Evolutionary conservation across 2,329 filamentous ascomycete genomes (phyloP).

Genomic region (Sporothrix curviconia): DNA sequence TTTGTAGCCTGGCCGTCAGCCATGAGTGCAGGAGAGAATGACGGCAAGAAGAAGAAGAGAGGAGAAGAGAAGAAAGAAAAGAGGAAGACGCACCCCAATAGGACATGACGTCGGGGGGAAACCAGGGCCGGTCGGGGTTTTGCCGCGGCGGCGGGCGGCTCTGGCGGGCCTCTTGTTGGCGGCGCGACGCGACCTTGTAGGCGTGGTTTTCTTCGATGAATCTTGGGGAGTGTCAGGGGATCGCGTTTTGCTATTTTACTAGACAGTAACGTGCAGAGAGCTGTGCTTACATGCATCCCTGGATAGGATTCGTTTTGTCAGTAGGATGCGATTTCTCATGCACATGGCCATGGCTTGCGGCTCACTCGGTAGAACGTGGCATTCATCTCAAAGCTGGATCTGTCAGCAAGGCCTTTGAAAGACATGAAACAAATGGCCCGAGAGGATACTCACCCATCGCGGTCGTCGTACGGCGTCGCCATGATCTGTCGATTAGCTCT

Average conservation of each 20-base stretch:
- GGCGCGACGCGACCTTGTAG: conserved; percentile 59
- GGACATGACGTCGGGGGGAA: conserved; percentile 73
- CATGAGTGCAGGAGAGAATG: neutral
- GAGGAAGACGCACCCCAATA: conserved; percentile 67
- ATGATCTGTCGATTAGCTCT: conserved; percentile 58
- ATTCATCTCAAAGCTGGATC: conserved; percentile 88
- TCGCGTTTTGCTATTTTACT: neutral
- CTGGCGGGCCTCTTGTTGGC: conserved; percentile 50
- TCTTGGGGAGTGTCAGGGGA: conserved; percentile 35
- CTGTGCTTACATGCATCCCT: conserved; percentile 18
- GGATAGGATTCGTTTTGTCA: neutral
- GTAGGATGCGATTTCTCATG: no score
- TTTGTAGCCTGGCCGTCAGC: conserved; percentile 66
- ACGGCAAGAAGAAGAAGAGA: neutral
- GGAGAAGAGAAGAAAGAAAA: neutral
- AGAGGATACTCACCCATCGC: conserved; percentile 57
- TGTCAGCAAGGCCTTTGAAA: neutral
- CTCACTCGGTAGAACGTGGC: conserved; percentile 81
- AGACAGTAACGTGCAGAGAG: neutral
- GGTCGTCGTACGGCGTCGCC: conserved; percentile 72
- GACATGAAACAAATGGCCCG: neutral
- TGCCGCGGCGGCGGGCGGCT: conserved; percentile 26
- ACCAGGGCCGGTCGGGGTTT: conserved; percentile 21
- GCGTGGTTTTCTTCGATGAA: conserved; percentile 89
- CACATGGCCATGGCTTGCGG: no score